Evolutionary conservation across 208 protist genomes (phyloP).

Genomic region (Acanthamoeba sp.): DNA sequence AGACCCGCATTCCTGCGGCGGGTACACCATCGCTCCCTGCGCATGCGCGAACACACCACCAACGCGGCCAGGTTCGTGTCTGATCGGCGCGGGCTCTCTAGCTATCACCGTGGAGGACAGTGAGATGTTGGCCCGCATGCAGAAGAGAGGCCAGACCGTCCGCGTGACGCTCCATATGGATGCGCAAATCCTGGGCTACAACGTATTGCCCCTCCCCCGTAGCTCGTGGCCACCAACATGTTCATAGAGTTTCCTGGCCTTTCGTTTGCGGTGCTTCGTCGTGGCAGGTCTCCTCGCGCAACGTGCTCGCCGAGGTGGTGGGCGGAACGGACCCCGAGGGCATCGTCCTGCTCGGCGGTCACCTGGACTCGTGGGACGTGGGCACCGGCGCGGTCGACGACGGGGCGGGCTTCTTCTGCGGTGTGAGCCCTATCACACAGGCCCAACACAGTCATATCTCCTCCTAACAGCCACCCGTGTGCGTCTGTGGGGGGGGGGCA

Average conservation of each 20-base stretch:
- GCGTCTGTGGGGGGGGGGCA: background rate
- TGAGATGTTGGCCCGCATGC: slow-evolving; percentile 29
- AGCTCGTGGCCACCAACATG: too few species aligned
- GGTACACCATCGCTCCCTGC: too few species aligned
- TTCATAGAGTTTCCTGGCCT: too few species aligned
- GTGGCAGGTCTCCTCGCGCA: slow-evolving; percentile 2
- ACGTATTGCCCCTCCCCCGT: background rate
- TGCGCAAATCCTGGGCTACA: background rate
- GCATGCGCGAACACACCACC: too few species aligned
- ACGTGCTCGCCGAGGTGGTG: slow-evolving; percentile 45
- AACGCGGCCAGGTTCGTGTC: too few species aligned
- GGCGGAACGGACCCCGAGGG: background rate
- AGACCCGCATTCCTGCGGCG: background rate
- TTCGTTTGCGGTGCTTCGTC: too few species aligned
- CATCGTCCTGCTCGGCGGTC: slow-evolving; percentile 49
- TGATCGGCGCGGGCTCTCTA: background rate
- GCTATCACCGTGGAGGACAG: slow-evolving; percentile 38
- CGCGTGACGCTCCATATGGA: background rate
- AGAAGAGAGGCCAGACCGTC: background rate
- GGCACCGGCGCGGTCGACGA: slow-evolving; percentile 13
- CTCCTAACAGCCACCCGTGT: background rate
- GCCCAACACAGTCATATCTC: background rate
- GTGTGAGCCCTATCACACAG: background rate
- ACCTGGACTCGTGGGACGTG: slow-evolving; percentile 60
- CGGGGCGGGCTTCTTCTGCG: slow-evolving; percentile 52